These are phyloP conservation scores for Claviceps pusilla DNA, from an alignment of 2,329 filamentous ascomycete genomes.

Conservation along the genomic window DNA sequence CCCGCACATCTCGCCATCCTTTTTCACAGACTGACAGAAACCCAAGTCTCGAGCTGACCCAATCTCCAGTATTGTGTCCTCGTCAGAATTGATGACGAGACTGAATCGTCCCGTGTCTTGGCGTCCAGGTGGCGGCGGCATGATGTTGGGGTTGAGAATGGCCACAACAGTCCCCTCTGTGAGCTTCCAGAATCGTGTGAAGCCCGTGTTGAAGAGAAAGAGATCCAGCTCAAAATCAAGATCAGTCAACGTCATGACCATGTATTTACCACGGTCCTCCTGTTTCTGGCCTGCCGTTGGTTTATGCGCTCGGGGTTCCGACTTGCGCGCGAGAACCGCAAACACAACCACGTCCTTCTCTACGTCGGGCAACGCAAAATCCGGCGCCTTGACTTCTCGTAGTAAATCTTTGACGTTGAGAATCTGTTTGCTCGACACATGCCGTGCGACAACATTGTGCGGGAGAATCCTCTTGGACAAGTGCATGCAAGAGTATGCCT, in stretches of 20 bases:
- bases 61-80: conserved; percentile 80
- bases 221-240: conserved; percentile 82
- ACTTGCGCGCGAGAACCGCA: conserved; percentile 77
- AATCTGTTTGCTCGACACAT: conserved; percentile 61
- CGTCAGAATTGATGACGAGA: conserved; percentile 69
- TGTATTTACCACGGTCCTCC: conserved; percentile 65
- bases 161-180: conserved; percentile 80
- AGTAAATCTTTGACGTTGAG: conserved; percentile 70
- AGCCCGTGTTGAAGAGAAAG: conserved; percentile 81
- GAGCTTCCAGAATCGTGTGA: conserved; percentile 89
- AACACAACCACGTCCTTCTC: conserved; percentile 85
- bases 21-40: conserved; percentile 73
- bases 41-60: conserved; percentile 73
- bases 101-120: conserved; percentile 73
- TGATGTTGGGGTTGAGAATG: conserved; percentile 78
- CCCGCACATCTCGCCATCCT: conserved; percentile 66
- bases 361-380: conserved; percentile 65
- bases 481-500: conserved; percentile 74
- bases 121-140: conserved; percentile 67
- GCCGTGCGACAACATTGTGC: conserved; percentile 64
- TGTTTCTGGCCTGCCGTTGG: conserved; percentile 27
- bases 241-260: conserved; percentile 79
- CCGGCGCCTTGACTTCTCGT: conserved; percentile 64
- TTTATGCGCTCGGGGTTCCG: conserved; percentile 53
- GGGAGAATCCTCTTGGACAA: conserved; percentile 71